A percentile compares a stretch with the other conserved stretches of the same genome.
These are phyloP conservation scores for Candida ponderosae DNA, from an alignment of 805 yeast species.

Conservation along the genomic window DNA sequence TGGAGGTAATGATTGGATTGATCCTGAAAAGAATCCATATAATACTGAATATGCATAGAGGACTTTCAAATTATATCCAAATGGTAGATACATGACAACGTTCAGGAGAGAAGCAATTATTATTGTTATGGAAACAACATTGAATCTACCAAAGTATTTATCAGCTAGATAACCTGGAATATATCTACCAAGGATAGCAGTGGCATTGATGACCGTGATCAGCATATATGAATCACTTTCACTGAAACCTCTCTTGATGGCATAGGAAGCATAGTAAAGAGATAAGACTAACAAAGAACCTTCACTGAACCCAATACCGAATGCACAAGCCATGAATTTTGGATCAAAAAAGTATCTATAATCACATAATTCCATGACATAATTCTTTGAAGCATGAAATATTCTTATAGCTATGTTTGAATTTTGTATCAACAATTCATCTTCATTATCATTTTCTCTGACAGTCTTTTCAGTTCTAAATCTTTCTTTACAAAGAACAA, in stretches of 20 bases:
- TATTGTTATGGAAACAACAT: conserved; percentile 32
- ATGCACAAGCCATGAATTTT: conserved; percentile 31
- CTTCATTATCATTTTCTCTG: too few relatives aligned
- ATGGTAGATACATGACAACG: conserved; percentile 31
- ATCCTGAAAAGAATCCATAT: conserved; percentile 45
- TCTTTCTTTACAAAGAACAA: conserved; percentile 34
- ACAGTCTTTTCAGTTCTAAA: conserved; percentile 19
- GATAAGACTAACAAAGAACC: conserved; percentile 34
- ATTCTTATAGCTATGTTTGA: too few relatives aligned
- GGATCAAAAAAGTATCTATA: conserved; percentile 30
- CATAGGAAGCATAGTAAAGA: conserved; percentile 42
- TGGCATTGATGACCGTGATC: conserved; percentile 33
- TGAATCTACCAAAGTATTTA: conserved; percentile 37
- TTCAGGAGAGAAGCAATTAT: conserved; percentile 24
- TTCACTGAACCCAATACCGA: conserved; percentile 36
- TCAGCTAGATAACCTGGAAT: conserved; percentile 33
- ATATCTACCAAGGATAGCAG: conserved; percentile 35
- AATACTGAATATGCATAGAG: conserved; percentile 33
- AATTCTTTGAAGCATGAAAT: too few relatives aligned
- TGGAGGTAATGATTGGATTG: conserved; percentile 45
- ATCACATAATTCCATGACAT: conserved; percentile 23
- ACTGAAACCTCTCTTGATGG: conserved; percentile 35
- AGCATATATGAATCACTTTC: conserved; percentile 33
- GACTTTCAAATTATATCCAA: conserved; percentile 23
- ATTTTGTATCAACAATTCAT: too few relatives aligned